These are phyloP conservation scores for Ceratobasidium theobromae DNA, from an alignment of 1,284 basidiomycete species.

Conservation along the genomic window DNA sequence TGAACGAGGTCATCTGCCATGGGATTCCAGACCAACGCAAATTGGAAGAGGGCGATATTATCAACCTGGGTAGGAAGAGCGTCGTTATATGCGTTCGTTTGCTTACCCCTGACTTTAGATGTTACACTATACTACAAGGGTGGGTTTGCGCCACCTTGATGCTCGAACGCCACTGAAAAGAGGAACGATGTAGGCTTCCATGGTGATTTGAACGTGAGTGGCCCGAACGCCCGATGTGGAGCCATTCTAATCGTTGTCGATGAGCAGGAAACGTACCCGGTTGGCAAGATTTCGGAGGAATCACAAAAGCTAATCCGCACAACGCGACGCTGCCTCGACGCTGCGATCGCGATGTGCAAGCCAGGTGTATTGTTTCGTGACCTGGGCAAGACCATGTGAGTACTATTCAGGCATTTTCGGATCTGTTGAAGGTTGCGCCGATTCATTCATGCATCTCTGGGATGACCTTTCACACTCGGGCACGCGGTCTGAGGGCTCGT, in stretches of 20 bases:
- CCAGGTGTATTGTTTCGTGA: slow-evolving; percentile 86
- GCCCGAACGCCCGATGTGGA: slow-evolving; percentile 39
- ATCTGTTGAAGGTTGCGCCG: slow-evolving; percentile 10
- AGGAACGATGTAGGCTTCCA: slow-evolving; percentile 67
- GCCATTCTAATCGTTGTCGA: slow-evolving; percentile 8
- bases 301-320: slow-evolving; percentile 78
- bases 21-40: slow-evolving; percentile 91
- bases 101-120: slow-evolving; percentile 46
- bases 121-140: slow-evolving; percentile 70
- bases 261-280: slow-evolving; percentile 66
- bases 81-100: slow-evolving; percentile 29
- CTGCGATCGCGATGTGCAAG: slow-evolving; percentile 86
- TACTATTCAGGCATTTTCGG: slow-evolving; percentile 35
- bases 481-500: not conserved
- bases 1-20: slow-evolving; percentile 98
- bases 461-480: slow-evolving; percentile 7
- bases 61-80: slow-evolving; percentile 73
- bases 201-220: slow-evolving; percentile 77
- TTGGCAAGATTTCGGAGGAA: slow-evolving; percentile 82
- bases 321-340: slow-evolving; percentile 79
- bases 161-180: not conserved
- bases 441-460: slow-evolving; percentile 1
- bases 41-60: slow-evolving; percentile 86
- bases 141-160: slow-evolving; percentile 40
- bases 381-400: slow-evolving; percentile 77